Evolutionary conservation across 2,329 filamentous ascomycete genomes (phyloP).

Genomic region (Claviceps quebecensis): DNA sequence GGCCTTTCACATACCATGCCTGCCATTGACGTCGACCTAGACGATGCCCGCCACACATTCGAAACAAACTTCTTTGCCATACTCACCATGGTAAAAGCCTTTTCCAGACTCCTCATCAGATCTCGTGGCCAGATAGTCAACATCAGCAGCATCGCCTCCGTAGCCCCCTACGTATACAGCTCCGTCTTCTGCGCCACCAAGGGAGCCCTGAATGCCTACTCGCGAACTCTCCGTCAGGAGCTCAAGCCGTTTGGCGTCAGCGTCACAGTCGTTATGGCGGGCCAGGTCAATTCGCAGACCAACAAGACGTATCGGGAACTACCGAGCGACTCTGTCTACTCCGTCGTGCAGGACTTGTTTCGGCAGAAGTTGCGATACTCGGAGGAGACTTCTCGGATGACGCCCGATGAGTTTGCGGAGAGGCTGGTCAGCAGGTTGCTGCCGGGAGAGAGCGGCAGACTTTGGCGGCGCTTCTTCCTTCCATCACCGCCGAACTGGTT

Average conservation of each 20-base stretch:
- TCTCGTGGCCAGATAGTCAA: neutral
- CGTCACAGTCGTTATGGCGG: slow-evolving; percentile 1
- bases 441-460: neutral
- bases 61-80: neutral
- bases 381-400: neutral
- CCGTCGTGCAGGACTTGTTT: neutral
- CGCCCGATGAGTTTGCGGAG: neutral
- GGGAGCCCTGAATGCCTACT: neutral
- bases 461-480: neutral
- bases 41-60: neutral
- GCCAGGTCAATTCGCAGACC: neutral
- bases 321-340: neutral
- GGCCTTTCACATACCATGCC: neutral
- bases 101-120: neutral
- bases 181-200: neutral
- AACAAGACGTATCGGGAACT: neutral
- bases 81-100: neutral
- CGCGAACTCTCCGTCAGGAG: neutral
- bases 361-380: neutral
- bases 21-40: neutral
- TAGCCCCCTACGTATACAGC: neutral
- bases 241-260: neutral
- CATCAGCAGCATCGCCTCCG: neutral
- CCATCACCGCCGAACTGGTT: neutral
- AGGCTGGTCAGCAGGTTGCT: neutral